Evolutionary conservation across 176 grass and related monocot species (phyloP), one percentile per base, ranked within the genome.

Genomic region (Ampelocalamus luodianensis): DNA sequence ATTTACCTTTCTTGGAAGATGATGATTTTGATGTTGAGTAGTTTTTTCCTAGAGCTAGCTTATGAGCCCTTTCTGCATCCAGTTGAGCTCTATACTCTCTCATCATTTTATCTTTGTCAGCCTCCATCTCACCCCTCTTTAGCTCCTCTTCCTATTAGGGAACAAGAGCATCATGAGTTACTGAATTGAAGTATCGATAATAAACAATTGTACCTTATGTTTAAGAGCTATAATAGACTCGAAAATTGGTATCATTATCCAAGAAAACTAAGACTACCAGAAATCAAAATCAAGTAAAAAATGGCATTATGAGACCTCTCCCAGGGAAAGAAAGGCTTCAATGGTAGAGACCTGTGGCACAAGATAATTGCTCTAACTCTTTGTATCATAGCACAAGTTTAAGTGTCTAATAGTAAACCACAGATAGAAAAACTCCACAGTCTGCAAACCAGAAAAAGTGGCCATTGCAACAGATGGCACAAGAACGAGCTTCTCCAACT

Each of bases 31-130:
- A 83, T 43, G 77, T 85, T 5, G 85, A 91, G 58, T 84, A 71
- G 8, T 94, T 92, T 88, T 86, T 92, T 53, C 97, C 97, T 3
- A 71, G 92, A 24, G 78, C 79, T 61, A 99, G 84, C 84, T 96
- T 99, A 78, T 89, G 84, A 77, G 93, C 93, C 74, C 97, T 95
- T 88, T 99, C 97, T 39, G 93, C 93, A 86, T 99, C 97, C 18
- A 99, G 88, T 87, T 99, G 97, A 90, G 97, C 97, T 82, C 97
- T 96, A 78, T 99, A 99, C 65, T 99, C 93, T 91, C 90, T 99
- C 97, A 99, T 99, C 97, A 99, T 99, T 90, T 89, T 99, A 91
- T 96, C 97, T 81, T 99, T 99, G 76, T 99, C 93, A 48, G 93
- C 97, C 79, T 99, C 97, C 71, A 94, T 14, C 82, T 99, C 97